phyloP scores from a whole-genome alignment of 139 green algal genomes.

The Chlorella sp. region DNA sequence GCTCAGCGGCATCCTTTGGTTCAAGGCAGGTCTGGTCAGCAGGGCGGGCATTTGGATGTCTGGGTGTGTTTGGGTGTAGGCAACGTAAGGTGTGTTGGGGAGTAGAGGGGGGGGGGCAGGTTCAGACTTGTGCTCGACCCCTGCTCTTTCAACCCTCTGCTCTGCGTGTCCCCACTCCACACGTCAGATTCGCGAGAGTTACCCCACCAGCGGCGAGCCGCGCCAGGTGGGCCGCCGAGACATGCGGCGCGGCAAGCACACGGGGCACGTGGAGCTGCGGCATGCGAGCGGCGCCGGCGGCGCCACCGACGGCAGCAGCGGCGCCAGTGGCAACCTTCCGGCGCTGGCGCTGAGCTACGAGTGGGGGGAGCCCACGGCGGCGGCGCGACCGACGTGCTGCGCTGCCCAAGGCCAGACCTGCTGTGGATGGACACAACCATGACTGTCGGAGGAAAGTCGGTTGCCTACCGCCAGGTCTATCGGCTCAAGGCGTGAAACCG shows the following conservation, averaged over 20 bases:
- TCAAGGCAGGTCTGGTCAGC: constrained; percentile 22
- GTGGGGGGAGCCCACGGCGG: constrained; percentile 1
- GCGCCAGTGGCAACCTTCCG: not conserved
- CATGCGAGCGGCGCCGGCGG: not conserved
- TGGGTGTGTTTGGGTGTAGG: not conserved
- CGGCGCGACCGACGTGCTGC: not conserved
- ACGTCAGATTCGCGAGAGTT: too few relatives aligned
- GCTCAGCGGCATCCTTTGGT: constrained; percentile 37
- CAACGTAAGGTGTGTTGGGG: too few relatives aligned
- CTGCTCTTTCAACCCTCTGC: too few relatives aligned
- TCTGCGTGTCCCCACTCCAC: too few relatives aligned
- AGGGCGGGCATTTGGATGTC: not conserved
- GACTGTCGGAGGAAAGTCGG: not conserved
- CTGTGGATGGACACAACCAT: constrained; percentile 15
- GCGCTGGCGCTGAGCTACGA: not conserved
- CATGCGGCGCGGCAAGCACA: constrained; percentile 11
- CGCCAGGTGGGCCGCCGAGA: constrained; percentile 6
- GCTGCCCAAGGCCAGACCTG: not conserved
- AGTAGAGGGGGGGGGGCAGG: too few relatives aligned
- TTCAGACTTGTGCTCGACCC: too few relatives aligned
- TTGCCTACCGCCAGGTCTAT: constrained; percentile 17
- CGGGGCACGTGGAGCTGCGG: constrained; percentile 3
- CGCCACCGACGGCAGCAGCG: too few relatives aligned
- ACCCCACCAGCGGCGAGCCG: not conserved
- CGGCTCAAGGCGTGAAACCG: not conserved